A percentile compares a stretch with the other conserved stretches of the same genome.
Conservation (phyloP, 805 yeast genomes). For the Priceomyces medius region DNA sequence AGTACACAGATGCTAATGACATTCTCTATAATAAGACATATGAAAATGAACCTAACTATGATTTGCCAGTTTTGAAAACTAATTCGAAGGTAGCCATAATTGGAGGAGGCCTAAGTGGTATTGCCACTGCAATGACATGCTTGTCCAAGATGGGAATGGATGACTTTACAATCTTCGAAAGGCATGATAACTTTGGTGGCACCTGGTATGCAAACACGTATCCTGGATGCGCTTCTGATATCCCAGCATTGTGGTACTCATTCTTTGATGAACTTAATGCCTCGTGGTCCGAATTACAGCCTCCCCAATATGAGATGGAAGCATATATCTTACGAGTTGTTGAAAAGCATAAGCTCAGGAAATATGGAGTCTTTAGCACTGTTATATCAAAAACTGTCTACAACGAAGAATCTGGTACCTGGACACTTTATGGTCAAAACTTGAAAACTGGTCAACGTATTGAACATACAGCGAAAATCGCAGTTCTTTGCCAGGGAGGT, state of each 20-base stretch:
- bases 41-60: slow-evolving; percentile 13
- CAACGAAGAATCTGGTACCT: slow-evolving; percentile 22
- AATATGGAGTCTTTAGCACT: slow-evolving; percentile 23
- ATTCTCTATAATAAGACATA: slow-evolving; percentile 22
- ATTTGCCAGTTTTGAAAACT: slow-evolving; percentile 21
- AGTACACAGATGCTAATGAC: slow-evolving; percentile 23
- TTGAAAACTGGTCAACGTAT: slow-evolving; percentile 28
- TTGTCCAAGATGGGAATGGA: slow-evolving; percentile 24
- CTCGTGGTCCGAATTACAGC: slow-evolving; percentile 38
- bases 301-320: slow-evolving; percentile 43
- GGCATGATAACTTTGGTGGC: slow-evolving; percentile 40
- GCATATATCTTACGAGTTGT: slow-evolving; percentile 38
- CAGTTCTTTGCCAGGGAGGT: slow-evolving; percentile 33
- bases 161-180: slow-evolving; percentile 37
- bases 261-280: slow-evolving; percentile 31
- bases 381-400: slow-evolving; percentile 20
- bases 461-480: slow-evolving; percentile 28
- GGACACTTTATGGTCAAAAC: slow-evolving; percentile 29
- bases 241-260: slow-evolving; percentile 44
- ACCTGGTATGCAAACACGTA: slow-evolving; percentile 47
- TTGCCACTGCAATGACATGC: slow-evolving; percentile 30
- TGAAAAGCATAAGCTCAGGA: slow-evolving; percentile 23
- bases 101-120: slow-evolving; percentile 44
- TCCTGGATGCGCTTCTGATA: slow-evolving; percentile 46
- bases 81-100: slow-evolving; percentile 33